Base-by-base conservation (phyloP, 208 protist species). In the Trypanosoma rangeli region DNA sequence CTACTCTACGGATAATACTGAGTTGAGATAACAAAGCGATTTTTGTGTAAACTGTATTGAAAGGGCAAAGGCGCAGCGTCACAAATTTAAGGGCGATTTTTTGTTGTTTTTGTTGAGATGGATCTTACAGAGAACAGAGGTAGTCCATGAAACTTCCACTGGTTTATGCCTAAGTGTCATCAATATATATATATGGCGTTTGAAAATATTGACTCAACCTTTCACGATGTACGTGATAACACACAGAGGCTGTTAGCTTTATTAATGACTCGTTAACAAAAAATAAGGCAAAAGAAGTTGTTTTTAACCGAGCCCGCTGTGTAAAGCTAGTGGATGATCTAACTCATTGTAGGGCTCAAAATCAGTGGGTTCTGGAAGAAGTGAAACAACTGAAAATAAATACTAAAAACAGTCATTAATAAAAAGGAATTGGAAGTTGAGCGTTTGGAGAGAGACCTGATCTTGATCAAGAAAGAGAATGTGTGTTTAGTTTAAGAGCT, bases 1-100 rank as follows among this genome's bases (percentile, higher is more conserved):
- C 65, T 74, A 79, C 55, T 58, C 70, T 39, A 72, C 74, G 42
- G 67, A 74, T 29, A 54, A 70, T 35, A 58, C 70, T 37, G 76
- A 80, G 64, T 46, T 82, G 26, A 74, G 77, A 72, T 79, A 80
- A 20, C 79, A 85, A 73, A 68, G 80, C 4, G 59, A 71, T 54
- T 59, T 53, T 24, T 84, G 72, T 37, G 61, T 78, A 20, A 70
- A 70, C 35, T 63, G 59, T 35, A 63, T 86, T 22, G 55, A 56
- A 26, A 56, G 62, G 29, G 68, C 81, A 29, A 35, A 67, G 33
- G 52, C 70, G 54, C 81, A 78, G 9, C 74, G 74, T 13, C 33
- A 59, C 48, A 64, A 68, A 31, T 48, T 83, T 28, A 70, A 64
- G 49, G 62, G 78, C 50, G 72, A 83, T 70, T 56, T 64, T 54